phyloP scores from a whole-genome alignment of 176 grass and related monocot genomes.

The Elaeis guineensis region DNA sequence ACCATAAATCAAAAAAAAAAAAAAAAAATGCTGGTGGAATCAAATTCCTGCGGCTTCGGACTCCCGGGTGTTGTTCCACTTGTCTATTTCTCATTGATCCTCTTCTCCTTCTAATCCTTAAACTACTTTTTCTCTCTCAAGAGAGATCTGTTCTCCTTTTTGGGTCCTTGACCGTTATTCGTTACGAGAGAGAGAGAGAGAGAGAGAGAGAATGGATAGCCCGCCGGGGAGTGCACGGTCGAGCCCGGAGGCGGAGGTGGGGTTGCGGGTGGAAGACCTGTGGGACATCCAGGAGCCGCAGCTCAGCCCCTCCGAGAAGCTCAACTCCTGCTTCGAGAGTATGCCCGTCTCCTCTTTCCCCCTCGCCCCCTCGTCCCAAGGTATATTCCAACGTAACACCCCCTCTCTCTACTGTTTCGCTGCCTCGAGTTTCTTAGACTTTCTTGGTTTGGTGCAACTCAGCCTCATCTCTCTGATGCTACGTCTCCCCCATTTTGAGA shows the following conservation, averaged over 20 bases:
- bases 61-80: slow-evolving; percentile 12
- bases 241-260: slow-evolving; percentile 21
- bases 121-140: neutral
- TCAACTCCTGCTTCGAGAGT: slow-evolving; percentile 20
- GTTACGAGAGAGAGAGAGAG: neutral
- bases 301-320: slow-evolving; percentile 20
- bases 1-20: too few relatives aligned
- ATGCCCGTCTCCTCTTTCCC: slow-evolving; percentile 13
- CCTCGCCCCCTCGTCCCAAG: slow-evolving; percentile 2
- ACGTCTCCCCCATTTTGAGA: too few relatives aligned
- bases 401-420: too few relatives aligned
- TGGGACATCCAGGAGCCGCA: slow-evolving; percentile 19
- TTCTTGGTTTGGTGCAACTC: too few relatives aligned
- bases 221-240: slow-evolving; percentile 9
- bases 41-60: too few relatives aligned
- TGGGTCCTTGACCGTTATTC: neutral
- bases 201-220: slow-evolving; percentile 1
- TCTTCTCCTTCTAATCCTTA: neutral
- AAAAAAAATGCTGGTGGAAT: too few relatives aligned
- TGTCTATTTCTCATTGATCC: neutral
- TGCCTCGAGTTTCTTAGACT: too few relatives aligned
- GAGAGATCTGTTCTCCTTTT: neutral
- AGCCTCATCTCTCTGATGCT: too few relatives aligned
- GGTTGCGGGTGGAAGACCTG: slow-evolving; percentile 11
- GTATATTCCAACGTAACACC: neutral